Evolutionary conservation across 805 yeast species (phyloP), one percentile per base, ranked within the genome.

Genomic region (Starmerella asiatica): DNA sequence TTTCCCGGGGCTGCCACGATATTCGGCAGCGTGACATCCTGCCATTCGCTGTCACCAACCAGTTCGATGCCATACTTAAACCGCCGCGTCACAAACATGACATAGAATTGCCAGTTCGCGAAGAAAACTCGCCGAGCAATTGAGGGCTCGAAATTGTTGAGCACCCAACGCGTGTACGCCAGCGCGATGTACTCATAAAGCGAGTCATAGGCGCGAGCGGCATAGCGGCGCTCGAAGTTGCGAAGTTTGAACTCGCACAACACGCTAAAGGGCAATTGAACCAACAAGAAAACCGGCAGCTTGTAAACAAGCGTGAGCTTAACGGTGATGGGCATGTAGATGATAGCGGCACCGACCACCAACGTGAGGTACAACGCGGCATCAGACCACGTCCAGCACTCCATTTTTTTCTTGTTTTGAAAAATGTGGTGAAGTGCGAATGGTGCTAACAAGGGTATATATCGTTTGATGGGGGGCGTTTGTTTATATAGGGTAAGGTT

Each of bases 21-120:
- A 11, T 8, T 21, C 9, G 26, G 26, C 18, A 16, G 30, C 11
- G 26, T 20, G 24, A 26, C 23, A 5, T 15, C 18, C 15, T 38
- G 39, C 36, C 39, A 44, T 7, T 28, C 38, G 26, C 52, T 38
- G 41, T 56, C 61, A 11, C 61, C 60, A 16, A 57, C 43, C 28
- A 47, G 48, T 6, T 52, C 56, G 6, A 51, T 47, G 16, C 62
- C 62, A 32, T 52, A 48, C 21, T 58, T 53, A 37, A 50, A 46
- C 26, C 49, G 39, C 15, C 63, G 52, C 28, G 49, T 44, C 14
- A 32, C 27, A 40, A 38, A 53, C 36, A 58, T 24, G 16, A 39
- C n/a, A 14, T 51, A 51, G 9, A 54, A 47, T 5, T 36, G 40
- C 4, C 26, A 33, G 21, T 48, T 38, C 19, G 58, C 47, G 29